Evolutionary conservation across 2,329 filamentous ascomycete genomes (phyloP).

Genomic region (Fusarium tricinctum): DNA sequence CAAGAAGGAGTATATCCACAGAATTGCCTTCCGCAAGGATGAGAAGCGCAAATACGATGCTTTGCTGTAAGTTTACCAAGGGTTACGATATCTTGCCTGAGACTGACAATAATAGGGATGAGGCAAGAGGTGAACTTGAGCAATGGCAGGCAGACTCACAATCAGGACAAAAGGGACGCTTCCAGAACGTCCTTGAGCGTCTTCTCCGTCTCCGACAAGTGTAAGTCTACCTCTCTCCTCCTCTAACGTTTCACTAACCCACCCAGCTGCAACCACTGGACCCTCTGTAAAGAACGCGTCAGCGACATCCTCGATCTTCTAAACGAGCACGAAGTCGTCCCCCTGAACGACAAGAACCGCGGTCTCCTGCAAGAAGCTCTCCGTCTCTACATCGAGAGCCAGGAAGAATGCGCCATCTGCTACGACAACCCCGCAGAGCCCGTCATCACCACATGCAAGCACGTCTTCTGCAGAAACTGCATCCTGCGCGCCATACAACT

Average conservation of each 20-base stretch:
- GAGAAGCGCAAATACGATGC: constrained; percentile 84
- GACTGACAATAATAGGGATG: constrained; percentile 61
- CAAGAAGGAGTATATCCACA: constrained; percentile 83
- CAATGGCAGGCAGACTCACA: constrained; percentile 66
- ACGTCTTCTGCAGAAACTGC: constrained; percentile 81
- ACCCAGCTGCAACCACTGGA: constrained; percentile 84
- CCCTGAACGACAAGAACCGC: constrained; percentile 79
- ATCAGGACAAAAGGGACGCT: constrained; percentile 66
- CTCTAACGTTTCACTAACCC: constrained; percentile 10
- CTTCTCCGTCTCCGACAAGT: constrained; percentile 86
- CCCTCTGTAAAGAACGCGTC: constrained; percentile 81
- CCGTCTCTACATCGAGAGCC: constrained; percentile 81
- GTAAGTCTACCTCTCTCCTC: constrained; percentile 50
- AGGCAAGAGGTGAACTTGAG: constrained; percentile 80
- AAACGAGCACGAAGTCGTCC: constrained; percentile 75
- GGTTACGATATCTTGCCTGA: rapidly evolving
- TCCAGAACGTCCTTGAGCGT: constrained; percentile 83
- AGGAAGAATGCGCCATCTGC: constrained; percentile 88
- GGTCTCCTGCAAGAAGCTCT: constrained; percentile 81
- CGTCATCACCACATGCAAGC: constrained; percentile 87
- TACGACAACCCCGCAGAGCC: constrained; percentile 79
- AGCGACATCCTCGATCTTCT: constrained; percentile 78
- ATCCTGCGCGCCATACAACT: constrained; percentile 80
- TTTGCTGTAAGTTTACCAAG: constrained; percentile 66
- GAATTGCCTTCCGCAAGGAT: constrained; percentile 78